phyloP scores from a whole-genome alignment of 83 land plant species.

The Isoetes engelmannii region DNA sequence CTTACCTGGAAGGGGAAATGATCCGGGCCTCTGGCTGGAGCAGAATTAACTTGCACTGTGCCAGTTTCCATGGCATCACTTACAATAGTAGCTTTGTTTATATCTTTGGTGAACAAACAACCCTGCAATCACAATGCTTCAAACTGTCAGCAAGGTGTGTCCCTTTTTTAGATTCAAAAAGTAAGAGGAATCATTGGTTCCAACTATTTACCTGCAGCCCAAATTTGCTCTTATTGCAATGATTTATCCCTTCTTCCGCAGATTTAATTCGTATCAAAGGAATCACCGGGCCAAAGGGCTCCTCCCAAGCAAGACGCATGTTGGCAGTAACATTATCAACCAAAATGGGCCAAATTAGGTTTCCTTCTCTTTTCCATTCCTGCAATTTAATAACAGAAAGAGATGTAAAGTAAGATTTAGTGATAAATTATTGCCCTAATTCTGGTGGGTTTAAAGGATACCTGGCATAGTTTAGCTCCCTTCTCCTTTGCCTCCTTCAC shows the following conservation, averaged over 20 bases:
- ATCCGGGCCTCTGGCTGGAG: constrained; percentile 23
- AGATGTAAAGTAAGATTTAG: background rate
- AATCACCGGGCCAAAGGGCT: constrained; percentile 22
- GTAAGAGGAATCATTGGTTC: too few relatives aligned
- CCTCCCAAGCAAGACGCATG: constrained; percentile 19
- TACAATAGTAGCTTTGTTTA: constrained; percentile 22
- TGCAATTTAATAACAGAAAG: background rate
- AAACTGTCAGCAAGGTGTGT: too few relatives aligned
- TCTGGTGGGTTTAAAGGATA: background rate
- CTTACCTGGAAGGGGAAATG: constrained; percentile 27
- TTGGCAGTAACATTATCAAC: constrained; percentile 13
- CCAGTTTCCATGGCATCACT: constrained; percentile 29
- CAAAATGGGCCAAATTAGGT: constrained; percentile 23
- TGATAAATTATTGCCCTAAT: too few relatives aligned
- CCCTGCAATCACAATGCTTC: constrained; percentile 14
- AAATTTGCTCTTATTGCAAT: constrained; percentile 20
- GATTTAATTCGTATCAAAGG: constrained; percentile 21
- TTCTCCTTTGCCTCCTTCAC: constrained; percentile 22
- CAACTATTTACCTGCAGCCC: constrained; percentile 21
- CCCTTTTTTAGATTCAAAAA: too few relatives aligned
- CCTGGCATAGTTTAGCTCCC: constrained; percentile 27
- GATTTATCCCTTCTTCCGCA: background rate
- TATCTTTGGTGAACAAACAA: constrained; percentile 21
- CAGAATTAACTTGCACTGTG: constrained; percentile 24
- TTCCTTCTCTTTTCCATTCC: constrained; percentile 28